These are phyloP conservation scores for Actinidia polygama DNA, from an alignment of 179 eudicot species.

Conservation along the genomic window DNA sequence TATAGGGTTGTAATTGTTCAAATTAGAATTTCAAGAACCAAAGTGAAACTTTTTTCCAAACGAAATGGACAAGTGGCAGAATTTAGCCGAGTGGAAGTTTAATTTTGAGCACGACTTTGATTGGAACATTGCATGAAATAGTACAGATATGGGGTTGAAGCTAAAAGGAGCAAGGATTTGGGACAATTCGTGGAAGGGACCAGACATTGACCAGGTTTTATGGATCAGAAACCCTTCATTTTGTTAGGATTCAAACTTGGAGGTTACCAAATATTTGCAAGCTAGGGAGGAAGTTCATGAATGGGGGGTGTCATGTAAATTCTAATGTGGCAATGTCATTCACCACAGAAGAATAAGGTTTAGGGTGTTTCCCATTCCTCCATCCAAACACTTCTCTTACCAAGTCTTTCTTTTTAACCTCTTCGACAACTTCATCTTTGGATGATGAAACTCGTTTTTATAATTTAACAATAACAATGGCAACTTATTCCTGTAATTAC, in stretches of 20 bases:
- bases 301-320: neutral
- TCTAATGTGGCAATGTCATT: no score
- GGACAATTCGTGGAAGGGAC: neutral
- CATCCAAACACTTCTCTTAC: neutral
- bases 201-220: constrained; percentile 6
- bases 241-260: constrained; percentile 4
- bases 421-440: neutral
- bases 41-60: no score
- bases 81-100: no score
- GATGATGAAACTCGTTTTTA: neutral
- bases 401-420: neutral
- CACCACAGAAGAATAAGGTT: neutral
- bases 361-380: no score
- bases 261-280: neutral
- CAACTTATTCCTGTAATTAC: neutral
- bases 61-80: no score
- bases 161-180: neutral
- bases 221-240: constrained; percentile 3
- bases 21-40: no score
- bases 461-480: neutral
- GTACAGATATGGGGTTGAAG: neutral
- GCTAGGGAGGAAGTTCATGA: neutral
- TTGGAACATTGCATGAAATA: neutral
- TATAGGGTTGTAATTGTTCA: no score
- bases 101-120: neutral